phyloP scores from a whole-genome alignment of 176 grass and related monocot species.

The Aegilops speltoides region DNA sequence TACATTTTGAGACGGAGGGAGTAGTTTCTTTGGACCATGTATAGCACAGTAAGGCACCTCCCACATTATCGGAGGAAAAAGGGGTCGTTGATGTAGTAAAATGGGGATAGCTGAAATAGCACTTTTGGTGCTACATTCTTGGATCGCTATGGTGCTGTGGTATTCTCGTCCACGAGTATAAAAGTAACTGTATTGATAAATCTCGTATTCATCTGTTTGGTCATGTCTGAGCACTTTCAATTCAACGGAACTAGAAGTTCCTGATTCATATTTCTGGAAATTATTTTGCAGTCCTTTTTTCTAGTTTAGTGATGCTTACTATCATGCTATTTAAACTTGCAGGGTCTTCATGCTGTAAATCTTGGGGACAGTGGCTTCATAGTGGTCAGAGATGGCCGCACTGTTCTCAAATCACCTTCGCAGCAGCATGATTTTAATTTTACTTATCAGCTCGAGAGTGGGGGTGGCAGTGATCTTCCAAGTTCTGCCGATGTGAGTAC shows the following conservation, averaged over 20 bases:
- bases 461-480: conserved; percentile 91
- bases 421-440: conserved; percentile 99
- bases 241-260: background rate
- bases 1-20: no score
- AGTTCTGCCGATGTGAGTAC: conserved; percentile 86
- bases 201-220: background rate
- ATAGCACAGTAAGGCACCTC: background rate
- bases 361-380: conserved; percentile 96
- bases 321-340: conserved; percentile 11
- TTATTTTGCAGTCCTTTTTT: background rate
- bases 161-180: background rate
- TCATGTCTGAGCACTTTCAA: background rate
- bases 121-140: background rate
- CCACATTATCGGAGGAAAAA: background rate
- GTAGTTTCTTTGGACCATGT: background rate
- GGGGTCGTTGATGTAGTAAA: background rate
- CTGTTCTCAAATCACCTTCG: conserved; percentile 79
- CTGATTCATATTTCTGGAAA: background rate
- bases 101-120: background rate
- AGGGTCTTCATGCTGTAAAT: conserved; percentile 87
- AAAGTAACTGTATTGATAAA: background rate
- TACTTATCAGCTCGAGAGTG: conserved; percentile 97
- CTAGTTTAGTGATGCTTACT: background rate
- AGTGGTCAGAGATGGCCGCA: conserved; percentile 84
- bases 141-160: background rate